Percentiles rank a stretch among this genome's conserved stretches.
Evolutionary conservation across 345 rosid species (phyloP).

Genomic region (Rhizophora apiculata): DNA sequence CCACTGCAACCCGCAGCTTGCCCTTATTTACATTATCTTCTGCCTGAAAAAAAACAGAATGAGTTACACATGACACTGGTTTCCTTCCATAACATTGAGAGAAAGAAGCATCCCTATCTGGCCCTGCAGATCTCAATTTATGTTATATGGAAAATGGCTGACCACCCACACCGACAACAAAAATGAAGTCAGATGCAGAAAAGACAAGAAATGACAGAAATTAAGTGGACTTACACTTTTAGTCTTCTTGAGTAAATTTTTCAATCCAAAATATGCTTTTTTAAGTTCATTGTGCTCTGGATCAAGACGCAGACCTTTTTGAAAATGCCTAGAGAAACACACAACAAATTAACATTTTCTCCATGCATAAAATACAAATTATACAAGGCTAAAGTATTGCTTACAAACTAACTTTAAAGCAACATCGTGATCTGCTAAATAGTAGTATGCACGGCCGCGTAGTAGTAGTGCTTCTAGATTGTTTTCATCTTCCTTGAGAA

Average conservation of each 20-base stretch:
- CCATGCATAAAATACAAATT: not conserved
- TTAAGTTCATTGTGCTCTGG: slow-evolving; percentile 93
- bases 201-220: slow-evolving; percentile 8
- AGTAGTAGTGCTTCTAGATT: slow-evolving; percentile 83
- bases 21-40: slow-evolving; percentile 87
- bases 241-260: slow-evolving; percentile 89
- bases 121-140: not conserved
- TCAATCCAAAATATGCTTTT: slow-evolving; percentile 93
- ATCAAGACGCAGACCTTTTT: slow-evolving; percentile 92
- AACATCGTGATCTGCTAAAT: slow-evolving; percentile 96
- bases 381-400: no score
- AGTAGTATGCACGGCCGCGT: slow-evolving; percentile 97
- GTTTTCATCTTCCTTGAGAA: slow-evolving; percentile 86
- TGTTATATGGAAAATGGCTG: no score
- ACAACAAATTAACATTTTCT: not conserved
- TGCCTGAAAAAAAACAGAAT: slow-evolving; percentile 49
- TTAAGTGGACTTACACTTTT: slow-evolving; percentile 63
- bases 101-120: not conserved
- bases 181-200: not conserved
- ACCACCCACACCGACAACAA: no score
- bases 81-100: not conserved
- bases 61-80: not conserved
- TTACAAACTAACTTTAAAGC: slow-evolving; percentile 63
- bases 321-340: slow-evolving; percentile 70
- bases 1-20: slow-evolving; percentile 81